phyloP scores from a whole-genome alignment of 768 basidiomycete species.

The Tricholoma sp. region DNA sequence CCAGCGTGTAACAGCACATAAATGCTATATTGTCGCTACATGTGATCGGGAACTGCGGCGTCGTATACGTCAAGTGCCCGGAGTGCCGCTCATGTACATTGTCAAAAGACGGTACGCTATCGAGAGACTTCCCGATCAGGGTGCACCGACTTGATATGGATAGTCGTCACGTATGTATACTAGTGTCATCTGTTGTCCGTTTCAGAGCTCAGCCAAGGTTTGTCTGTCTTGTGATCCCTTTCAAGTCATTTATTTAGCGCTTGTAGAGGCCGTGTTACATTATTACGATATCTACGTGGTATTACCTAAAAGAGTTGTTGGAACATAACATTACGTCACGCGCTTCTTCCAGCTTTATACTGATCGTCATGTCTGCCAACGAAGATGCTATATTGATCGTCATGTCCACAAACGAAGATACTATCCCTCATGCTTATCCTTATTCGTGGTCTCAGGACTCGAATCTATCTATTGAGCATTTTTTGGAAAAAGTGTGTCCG shows the following conservation, averaged over 20 bases:
- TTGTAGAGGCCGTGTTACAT: no score
- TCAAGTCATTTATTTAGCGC: no score
- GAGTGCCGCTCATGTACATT: constrained; percentile 97
- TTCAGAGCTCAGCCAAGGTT: not conserved
- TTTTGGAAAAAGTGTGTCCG: constrained; percentile 45
- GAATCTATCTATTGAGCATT: constrained; percentile 42
- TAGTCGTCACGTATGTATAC: not conserved
- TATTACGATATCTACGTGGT: no score
- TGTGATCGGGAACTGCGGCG: constrained; percentile 94
- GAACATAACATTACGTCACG: no score
- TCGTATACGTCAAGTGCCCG: constrained; percentile 87
- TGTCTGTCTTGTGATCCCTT: not conserved
- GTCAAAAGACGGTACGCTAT: constrained; percentile 89
- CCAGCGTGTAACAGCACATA: constrained; percentile 90
- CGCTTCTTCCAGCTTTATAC: no score
- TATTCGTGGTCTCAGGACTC: constrained; percentile 50
- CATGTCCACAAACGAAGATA: constrained; percentile 34
- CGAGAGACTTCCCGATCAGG: constrained; percentile 92
- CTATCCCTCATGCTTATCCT: constrained; percentile 32
- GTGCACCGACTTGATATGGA: constrained; percentile 44
- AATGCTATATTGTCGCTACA: constrained; percentile 96
- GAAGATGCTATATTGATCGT: constrained; percentile 41
- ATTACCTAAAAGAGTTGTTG: no score
- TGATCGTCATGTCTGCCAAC: constrained; percentile 18
- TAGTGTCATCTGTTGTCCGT: no score